Conservation (phyloP, 306 rosid species). For the Hylodesmum podocarpum region DNA sequence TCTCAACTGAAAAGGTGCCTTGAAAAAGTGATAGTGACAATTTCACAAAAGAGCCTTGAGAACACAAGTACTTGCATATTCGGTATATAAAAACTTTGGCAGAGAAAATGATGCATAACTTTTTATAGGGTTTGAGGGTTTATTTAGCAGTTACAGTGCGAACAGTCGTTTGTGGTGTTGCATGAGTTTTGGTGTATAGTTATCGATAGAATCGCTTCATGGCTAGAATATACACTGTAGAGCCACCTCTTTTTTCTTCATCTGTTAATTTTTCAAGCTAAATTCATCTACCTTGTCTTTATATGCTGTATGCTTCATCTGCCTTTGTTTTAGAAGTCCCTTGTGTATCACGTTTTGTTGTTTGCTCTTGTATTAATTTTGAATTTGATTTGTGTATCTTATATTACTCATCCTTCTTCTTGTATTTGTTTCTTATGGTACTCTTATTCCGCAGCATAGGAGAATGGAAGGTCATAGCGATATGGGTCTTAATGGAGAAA, state of each 20-base stretch:
- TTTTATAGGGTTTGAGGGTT: constrained; percentile 45
- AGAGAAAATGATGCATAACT: neutral
- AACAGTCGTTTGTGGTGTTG: constrained; percentile 28
- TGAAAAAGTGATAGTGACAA: constrained; percentile 34
- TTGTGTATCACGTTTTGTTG: neutral
- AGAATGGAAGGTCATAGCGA: constrained; percentile 70
- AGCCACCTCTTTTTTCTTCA: constrained; percentile 29
- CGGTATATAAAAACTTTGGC: neutral
- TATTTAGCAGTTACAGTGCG: constrained; percentile 31
- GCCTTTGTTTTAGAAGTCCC: neutral
- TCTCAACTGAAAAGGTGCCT: neutral
- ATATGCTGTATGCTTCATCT: constrained; percentile 43
- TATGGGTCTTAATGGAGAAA: constrained; percentile 55
- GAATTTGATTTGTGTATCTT: constrained; percentile 5
- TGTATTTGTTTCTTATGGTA: constrained; percentile 7
- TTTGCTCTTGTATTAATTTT: neutral
- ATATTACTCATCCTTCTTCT: neutral
- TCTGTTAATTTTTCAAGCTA: constrained; percentile 36
- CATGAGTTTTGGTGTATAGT: constrained; percentile 37
- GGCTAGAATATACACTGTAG: constrained; percentile 39
- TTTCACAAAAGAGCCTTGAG: constrained; percentile 12
- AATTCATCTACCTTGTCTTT: constrained; percentile 38
- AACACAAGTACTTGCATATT: neutral
- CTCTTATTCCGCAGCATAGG: constrained; percentile 44
- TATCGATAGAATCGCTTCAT: constrained; percentile 35